Evolutionary conservation across 2,329 filamentous ascomycete genomes (phyloP).

Genomic region (Trichoderma aggressivum): DNA sequence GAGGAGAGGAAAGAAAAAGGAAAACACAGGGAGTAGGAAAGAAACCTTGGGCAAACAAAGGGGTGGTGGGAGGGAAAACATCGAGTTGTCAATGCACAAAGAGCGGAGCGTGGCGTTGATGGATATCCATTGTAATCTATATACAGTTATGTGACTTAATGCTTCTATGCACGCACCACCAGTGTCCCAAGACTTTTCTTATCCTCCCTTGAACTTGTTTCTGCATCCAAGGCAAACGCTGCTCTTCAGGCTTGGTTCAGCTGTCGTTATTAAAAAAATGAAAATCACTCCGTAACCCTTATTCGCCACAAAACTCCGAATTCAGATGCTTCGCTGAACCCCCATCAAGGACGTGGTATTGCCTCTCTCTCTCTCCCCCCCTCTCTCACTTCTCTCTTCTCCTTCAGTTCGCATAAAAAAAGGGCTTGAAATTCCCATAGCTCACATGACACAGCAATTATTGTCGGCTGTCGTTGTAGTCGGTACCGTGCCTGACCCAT

Average conservation of each 20-base stretch:
- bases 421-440: not conserved
- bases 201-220: not conserved
- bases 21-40: constrained; percentile 37
- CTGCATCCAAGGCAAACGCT: not conserved
- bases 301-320: constrained; percentile 17
- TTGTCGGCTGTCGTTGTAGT: constrained; percentile 21
- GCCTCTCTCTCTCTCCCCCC: not conserved
- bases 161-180: constrained; percentile 9
- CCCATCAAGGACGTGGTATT: constrained; percentile 9
- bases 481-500: constrained; percentile 40
- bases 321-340: constrained; percentile 13
- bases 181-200: constrained; percentile 1
- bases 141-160: constrained; percentile 26
- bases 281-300: not conserved
- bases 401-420: not conserved
- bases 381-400: not conserved
- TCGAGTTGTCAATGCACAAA: constrained; percentile 8
- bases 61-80: not conserved
- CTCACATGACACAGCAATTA: constrained; percentile 46
- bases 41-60: not conserved
- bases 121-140: constrained; percentile 22
- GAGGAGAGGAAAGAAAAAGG: not conserved
- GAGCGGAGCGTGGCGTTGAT: constrained; percentile 19
- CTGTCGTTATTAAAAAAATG: not conserved
- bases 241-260: not conserved